A percentile compares a stretch with the other conserved stretches of the same genome.
Evolutionary conservation across 495 filamentous ascomycete species (phyloP).

Genomic region (Beverwykella pulmonaria): DNA sequence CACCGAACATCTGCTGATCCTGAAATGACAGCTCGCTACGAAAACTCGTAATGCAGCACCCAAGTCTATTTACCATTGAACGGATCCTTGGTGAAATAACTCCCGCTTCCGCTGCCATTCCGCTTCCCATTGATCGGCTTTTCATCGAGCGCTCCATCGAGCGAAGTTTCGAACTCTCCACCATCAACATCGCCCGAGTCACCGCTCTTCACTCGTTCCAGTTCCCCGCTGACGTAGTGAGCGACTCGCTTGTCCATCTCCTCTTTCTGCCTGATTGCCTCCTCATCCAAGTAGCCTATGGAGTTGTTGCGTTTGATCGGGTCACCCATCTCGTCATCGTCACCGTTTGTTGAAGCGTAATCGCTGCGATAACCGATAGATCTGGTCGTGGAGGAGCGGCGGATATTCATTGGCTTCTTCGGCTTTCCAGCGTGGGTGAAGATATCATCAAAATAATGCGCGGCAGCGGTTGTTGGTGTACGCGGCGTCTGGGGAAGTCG

Average conservation of each 20-base stretch:
- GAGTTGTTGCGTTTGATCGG: slow-evolving; percentile 38
- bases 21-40: background rate
- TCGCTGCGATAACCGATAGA: slow-evolving; percentile 89
- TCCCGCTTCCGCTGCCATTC: background rate
- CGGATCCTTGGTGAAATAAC: slow-evolving; percentile 27
- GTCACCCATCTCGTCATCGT: slow-evolving; percentile 44
- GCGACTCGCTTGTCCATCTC: slow-evolving; percentile 46
- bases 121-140: slow-evolving; percentile 16
- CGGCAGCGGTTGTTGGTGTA: slow-evolving; percentile 76
- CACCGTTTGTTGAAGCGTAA: slow-evolving; percentile 60
- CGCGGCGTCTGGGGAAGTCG: slow-evolving; percentile 91
- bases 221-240: slow-evolving; percentile 46
- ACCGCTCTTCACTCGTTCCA: slow-evolving; percentile 41
- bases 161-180: slow-evolving; percentile 45
- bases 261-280: slow-evolving; percentile 40
- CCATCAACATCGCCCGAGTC: slow-evolving; percentile 25
- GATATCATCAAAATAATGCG: slow-evolving; percentile 94
- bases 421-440: slow-evolving; percentile 58
- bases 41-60: background rate
- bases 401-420: slow-evolving; percentile 56
- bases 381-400: slow-evolving; percentile 79
- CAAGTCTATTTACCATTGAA: background rate
- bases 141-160: slow-evolving; percentile 36
- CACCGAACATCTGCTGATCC: background rate
- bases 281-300: slow-evolving; percentile 40